Evolutionary conservation across 2,329 filamentous ascomycete species (phyloP).

Genomic region (Fusarium liriodendri): DNA sequence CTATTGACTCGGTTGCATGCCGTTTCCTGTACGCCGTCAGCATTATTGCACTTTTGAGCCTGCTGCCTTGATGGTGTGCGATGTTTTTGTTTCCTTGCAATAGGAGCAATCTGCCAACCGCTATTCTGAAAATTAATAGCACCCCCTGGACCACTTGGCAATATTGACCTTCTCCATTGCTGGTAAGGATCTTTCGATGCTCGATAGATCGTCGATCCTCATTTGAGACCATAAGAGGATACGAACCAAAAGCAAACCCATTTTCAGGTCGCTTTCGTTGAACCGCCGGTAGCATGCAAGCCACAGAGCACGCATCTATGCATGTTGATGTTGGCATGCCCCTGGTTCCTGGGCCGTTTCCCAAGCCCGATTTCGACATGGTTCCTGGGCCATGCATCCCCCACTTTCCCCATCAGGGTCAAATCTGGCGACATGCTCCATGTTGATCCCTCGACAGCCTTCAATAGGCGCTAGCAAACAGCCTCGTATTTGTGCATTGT

Average conservation of each 20-base stretch:
- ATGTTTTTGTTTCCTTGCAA: not conserved
- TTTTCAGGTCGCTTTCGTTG: not conserved
- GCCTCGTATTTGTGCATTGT: not conserved
- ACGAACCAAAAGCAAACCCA: not conserved
- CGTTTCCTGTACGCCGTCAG: not conserved
- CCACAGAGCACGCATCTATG: not conserved
- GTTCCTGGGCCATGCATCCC: not conserved
- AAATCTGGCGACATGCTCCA: not conserved
- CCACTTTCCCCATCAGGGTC: not conserved
- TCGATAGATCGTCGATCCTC: not conserved
- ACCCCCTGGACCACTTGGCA: not conserved
- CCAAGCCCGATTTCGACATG: not conserved
- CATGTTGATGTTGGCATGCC: not conserved
- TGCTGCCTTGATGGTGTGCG: not conserved
- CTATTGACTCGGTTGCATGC: not conserved
- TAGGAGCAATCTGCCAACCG: not conserved
- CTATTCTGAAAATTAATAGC: not conserved
- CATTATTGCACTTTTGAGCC: not conserved
- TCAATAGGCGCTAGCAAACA: not conserved
- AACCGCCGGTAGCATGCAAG: not conserved
- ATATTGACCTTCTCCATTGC: not conserved
- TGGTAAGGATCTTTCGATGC: not conserved
- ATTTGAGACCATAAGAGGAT: not conserved
- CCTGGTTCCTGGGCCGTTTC: not conserved
- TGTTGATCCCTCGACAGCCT: not conserved